Percentiles rank a stretch among this genome's conserved stretches.
phyloP scores from a whole-genome alignment of 768 basidiomycete species.

The Auricularia auricula-judae region DNA sequence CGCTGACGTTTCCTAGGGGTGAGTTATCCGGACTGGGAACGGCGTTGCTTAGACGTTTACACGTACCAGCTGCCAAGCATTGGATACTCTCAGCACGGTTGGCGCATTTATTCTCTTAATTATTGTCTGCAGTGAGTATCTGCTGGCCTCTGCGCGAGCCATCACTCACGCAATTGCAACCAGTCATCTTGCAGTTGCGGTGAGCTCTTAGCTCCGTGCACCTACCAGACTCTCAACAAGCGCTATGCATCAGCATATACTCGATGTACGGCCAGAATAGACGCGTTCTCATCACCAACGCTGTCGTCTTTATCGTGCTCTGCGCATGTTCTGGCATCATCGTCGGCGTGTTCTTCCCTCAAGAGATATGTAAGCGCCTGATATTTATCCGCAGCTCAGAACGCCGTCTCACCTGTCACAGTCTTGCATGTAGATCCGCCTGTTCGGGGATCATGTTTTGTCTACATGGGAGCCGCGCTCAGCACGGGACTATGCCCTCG shows the following conservation, averaged over 20 bases:
- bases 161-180: neutral
- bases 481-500: neutral
- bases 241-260: neutral
- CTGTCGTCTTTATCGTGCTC: neutral
- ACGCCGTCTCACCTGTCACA: neutral
- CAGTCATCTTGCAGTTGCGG: slow-evolving; percentile 1
- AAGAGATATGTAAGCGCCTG: neutral
- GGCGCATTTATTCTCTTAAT: neutral
- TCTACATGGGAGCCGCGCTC: neutral
- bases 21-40: neutral
- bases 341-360: neutral
- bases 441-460: neutral
- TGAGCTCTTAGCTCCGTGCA: neutral
- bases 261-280: neutral
- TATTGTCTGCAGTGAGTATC: neutral
- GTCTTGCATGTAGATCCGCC: neutral
- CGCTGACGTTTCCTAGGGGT: neutral
- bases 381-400: neutral
- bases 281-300: neutral
- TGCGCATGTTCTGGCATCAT: neutral
- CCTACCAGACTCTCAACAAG: neutral
- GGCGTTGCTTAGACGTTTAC: neutral
- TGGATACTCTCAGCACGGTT: neutral
- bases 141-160: neutral
- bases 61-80: neutral